Base-by-base conservation (phyloP, 805 yeast species). In the Lachancea dasiensis region DNA sequence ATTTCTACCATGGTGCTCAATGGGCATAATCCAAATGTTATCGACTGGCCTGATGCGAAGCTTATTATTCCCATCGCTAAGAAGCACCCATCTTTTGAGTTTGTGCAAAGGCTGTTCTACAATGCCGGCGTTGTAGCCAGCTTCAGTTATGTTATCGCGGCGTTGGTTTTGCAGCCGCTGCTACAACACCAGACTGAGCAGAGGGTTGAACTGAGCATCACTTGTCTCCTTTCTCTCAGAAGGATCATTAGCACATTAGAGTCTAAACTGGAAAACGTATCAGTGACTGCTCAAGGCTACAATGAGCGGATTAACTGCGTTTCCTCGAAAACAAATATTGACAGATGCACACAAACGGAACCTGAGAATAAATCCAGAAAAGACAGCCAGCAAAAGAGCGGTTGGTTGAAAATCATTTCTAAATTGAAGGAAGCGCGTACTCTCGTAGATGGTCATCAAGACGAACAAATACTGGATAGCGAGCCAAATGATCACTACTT, bases 231-330 rank as follows among this genome's bases (percentile, higher is more conserved):
- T 3, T 51, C 50, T 18, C 43, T 67, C 17, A 48, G 67, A 16
- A 54, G 49, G 27, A 16, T 51, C 2, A 51, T 72, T 1, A 54
- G 47, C 16, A 34, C 43, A 1, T 39, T 57, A n/a, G 44, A 61
- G 5, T 43, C 54, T 14, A 52, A 51, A 13, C 45, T 60, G 26
- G 50, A 49, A 15, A 41, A 35, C 19, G 61, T 70, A 0, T 70
- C 76, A 3, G 49, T 64, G 3, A 63, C 70, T n/a, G 63, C 63
- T 8, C 51, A 70, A 10, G 69, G 65, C 16, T 65, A 65, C 44
- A 67, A 66, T 26, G 69, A 64, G 19, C 49, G 16, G 45, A 58
- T 17, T 60, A 63, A 34, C 57, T 63, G 11, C 71, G 66, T 47
- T 57, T 67, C 9, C 54, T 52, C 40, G 45, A 56, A 10, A 5